phyloP scores from a whole-genome alignment of 2,329 filamentous ascomycete genomes.

The Paecilomyces sp. region DNA sequence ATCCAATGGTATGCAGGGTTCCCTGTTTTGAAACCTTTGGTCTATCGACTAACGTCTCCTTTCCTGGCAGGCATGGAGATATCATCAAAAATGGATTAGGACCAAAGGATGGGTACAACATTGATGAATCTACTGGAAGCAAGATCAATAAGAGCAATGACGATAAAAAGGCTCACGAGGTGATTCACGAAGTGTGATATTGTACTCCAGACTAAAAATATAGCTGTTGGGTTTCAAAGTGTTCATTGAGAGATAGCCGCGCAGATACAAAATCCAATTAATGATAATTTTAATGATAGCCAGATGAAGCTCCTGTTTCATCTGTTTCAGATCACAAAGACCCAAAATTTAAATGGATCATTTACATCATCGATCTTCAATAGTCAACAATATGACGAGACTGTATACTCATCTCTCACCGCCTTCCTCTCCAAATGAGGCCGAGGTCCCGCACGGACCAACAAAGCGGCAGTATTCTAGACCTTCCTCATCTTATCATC shows the following conservation, averaged over 20 bases:
- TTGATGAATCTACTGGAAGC: not conserved
- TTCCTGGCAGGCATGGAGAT: not conserved
- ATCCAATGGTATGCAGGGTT: too few relatives aligned
- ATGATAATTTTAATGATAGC: too few relatives aligned
- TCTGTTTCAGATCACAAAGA: too few relatives aligned
- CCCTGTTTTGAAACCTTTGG: not conserved
- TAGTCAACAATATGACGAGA: not conserved
- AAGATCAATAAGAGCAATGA: not conserved
- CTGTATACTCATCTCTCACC: not conserved
- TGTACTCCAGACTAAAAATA: too few relatives aligned
- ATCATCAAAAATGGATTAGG: not conserved
- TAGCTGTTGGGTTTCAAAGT: too few relatives aligned
- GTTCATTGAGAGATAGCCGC: too few relatives aligned
- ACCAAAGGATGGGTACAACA: not conserved
- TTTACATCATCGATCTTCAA: not conserved
- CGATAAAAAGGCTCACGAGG: not conserved
- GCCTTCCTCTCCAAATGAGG: not conserved
- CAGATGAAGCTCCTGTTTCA: too few relatives aligned
- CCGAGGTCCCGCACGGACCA: not conserved
- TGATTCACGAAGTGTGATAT: not conserved
- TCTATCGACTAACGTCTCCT: not conserved
- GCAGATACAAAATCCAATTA: too few relatives aligned
- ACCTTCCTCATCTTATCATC: not conserved
- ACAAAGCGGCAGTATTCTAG: not conserved
- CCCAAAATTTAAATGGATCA: not conserved